Base-by-base conservation (phyloP, 2,329 filamentous ascomycete species). In the Diaporthe velutina region DNA sequence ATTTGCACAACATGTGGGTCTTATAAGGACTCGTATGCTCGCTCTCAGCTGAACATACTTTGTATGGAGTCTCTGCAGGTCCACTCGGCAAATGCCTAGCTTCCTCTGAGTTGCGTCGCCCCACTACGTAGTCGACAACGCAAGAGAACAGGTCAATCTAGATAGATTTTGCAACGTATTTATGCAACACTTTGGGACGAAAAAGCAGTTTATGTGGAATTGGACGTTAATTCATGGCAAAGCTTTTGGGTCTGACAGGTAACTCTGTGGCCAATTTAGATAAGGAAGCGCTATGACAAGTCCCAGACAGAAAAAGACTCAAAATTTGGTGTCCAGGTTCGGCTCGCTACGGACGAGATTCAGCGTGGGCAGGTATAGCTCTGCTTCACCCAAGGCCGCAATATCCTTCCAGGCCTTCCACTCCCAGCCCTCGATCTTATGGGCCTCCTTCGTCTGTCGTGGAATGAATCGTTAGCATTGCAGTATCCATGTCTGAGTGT, bases 371-470 rank as follows among this genome's bases (percentile, higher is more conserved):
- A 85, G 74, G 76, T 85, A 86, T 52, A 83, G 77, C 58, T 82
- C 82, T 55, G 83, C 77, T 30, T 79, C 78, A 42, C 80, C 79
- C 75, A 85, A 81, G 25, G 73, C 75, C 52, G 77, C 80, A 45
- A 90, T 77, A n/a, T 88, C 84, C 0, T 84, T 81, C 87, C 85
- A 89, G 4, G 80, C 80, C 78, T 82, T 83, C 88, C 87, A 90
- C 12, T 78, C 75, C 89, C 89, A 90, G 0, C 82, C 82, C 8
- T 83, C 83, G 77, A 88, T 90, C 78, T 90, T 90, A 2, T 88
- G 78, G 0, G 85, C 84, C 73, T 90, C 89, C 66, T 85, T 78
- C 8, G 84, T 77, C 86, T 85, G 70, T 10, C 25, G 9, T 15
- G 28, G n/a, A 17, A 79, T 25, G 25, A 10, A 38, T 22, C 33